A percentile compares a stretch with the other conserved stretches of the same genome.
Conservation (phyloP, 129 eudicot genomes). For the Tanacetum coccineum region DNA sequence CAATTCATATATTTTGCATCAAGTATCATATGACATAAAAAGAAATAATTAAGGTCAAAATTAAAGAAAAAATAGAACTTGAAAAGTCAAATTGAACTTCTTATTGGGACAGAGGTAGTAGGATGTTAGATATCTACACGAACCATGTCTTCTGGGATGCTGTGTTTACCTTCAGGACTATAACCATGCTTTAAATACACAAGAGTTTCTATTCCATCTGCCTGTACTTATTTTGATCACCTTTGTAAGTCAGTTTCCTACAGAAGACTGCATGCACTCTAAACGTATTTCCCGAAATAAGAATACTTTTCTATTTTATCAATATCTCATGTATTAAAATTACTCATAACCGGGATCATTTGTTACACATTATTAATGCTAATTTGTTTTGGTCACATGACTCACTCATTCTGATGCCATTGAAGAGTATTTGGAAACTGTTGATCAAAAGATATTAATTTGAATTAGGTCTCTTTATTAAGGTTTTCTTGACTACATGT, state of each 20-base stretch:
- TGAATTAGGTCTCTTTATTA: neutral
- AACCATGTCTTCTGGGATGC: too few species aligned
- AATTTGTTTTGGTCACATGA: neutral
- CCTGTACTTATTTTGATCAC: neutral
- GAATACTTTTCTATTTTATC: neutral
- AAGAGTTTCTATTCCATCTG: neutral
- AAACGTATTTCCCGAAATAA: neutral
- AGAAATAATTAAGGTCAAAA: too few species aligned
- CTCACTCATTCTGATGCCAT: neutral
- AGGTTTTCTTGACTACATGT: neutral
- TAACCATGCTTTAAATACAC: neutral
- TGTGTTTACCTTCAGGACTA: neutral
- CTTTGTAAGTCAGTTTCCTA: slow-evolving; percentile 7
- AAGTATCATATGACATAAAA: too few species aligned
- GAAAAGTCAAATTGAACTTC: too few species aligned
- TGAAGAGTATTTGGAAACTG: neutral
- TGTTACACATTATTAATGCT: neutral
- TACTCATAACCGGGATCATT: neutral
- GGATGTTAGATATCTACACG: too few species aligned
- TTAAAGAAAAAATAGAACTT: too few species aligned
- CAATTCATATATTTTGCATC: too few species aligned
- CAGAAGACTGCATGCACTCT: neutral
- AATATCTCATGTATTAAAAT: neutral
- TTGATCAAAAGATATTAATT: neutral
- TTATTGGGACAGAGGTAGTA: too few species aligned